phyloP scores from a whole-genome alignment of 1,139 yeast genomes.

The Debaryomycetaceae sp. region DNA sequence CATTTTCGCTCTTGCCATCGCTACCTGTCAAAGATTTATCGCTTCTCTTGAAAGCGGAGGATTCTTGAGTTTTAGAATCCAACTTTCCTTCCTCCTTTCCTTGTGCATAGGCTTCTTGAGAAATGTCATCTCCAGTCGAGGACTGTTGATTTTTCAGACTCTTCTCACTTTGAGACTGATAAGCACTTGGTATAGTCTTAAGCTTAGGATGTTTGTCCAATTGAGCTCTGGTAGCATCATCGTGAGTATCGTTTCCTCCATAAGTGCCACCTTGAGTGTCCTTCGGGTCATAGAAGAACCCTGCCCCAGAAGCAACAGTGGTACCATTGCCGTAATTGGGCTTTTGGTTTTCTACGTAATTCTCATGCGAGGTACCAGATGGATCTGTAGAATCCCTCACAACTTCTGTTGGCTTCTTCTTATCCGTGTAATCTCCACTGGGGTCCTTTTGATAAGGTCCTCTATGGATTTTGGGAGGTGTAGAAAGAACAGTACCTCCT shows the following conservation, averaged over 20 bases:
- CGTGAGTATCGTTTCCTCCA: constrained; percentile 9
- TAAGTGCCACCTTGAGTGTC: constrained; percentile 35
- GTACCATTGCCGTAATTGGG: constrained; percentile 32
- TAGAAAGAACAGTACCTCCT: constrained; percentile 28
- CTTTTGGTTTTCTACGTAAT: constrained; percentile 14
- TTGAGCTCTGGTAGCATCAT: constrained; percentile 25
- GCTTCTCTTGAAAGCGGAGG: constrained; percentile 1
- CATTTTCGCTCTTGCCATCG: background rate
- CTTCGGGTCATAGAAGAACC: constrained; percentile 33
- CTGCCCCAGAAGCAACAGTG: constrained; percentile 23
- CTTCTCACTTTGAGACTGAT: constrained; percentile 14
- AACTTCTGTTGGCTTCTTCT: constrained; percentile 26
- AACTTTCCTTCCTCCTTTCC: constrained; percentile 10
- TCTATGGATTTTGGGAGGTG: constrained; percentile 29
- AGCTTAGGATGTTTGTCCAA: constrained; percentile 19
- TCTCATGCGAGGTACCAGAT: constrained; percentile 9
- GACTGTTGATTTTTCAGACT: background rate
- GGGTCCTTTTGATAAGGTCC: constrained; percentile 25
- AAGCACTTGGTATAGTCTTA: constrained; percentile 30
- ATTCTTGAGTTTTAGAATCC: constrained; percentile 10
- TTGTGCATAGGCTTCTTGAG: constrained; percentile 8
- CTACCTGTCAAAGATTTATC: constrained; percentile 1
- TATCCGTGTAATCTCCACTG: constrained; percentile 33
- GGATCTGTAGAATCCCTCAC: constrained; percentile 7
- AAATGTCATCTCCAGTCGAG: background rate